These are phyloP conservation scores for Coniochaeta sp. DNA, from an alignment of 2,329 filamentous ascomycete species.

Conservation along the genomic window DNA sequence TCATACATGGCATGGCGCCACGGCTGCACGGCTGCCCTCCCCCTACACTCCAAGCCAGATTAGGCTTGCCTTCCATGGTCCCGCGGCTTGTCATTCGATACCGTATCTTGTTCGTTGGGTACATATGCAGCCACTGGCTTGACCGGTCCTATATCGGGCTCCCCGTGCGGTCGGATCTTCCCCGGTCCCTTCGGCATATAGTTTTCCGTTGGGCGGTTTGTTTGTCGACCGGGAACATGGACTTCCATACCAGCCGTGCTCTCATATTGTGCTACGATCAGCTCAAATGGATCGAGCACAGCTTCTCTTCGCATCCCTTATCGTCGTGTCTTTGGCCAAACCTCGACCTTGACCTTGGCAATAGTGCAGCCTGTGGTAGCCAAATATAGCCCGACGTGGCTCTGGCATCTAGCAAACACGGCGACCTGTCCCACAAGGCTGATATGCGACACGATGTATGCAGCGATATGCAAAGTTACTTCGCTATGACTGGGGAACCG, in stretches of 20 bases:
- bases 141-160: conserved; percentile 1
- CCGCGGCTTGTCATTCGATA: neutral
- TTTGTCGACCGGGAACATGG: neutral
- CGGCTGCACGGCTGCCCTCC: conserved; percentile 6
- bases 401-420: neutral
- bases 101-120: neutral
- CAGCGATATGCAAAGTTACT: neutral
- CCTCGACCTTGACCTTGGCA: neutral
- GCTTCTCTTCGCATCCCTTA: neutral
- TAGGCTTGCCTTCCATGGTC: neutral
- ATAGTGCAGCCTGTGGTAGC: neutral
- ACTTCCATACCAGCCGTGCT: neutral
- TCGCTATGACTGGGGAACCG: conserved; percentile 1
- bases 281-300: neutral
- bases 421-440: neutral
- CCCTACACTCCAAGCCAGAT: neutral
- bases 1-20: conserved; percentile 4
- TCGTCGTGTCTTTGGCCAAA: neutral
- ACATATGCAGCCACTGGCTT: neutral
- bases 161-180: neutral
- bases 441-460: neutral
- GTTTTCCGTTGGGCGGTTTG: neutral
- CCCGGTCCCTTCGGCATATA: neutral
- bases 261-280: neutral
- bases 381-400: neutral